Conservation (phyloP, 2,329 filamentous ascomycete genomes). For the Ophiostoma pallidulum region DNA sequence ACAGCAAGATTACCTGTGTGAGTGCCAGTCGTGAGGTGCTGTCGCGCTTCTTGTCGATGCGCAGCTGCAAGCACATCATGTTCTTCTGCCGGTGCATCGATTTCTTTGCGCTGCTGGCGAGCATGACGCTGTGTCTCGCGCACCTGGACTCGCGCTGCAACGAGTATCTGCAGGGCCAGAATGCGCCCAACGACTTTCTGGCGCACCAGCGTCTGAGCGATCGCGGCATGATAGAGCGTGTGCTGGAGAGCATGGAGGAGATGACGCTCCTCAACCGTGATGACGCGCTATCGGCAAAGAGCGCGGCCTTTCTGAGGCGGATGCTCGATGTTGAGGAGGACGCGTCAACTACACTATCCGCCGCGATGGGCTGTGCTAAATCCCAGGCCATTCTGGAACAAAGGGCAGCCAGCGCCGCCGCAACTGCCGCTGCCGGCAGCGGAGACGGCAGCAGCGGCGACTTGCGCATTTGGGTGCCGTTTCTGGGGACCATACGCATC, state of each 20-base stretch:
- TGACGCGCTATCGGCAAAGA: slow-evolving; percentile 24
- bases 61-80: slow-evolving; percentile 20
- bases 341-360: not conserved
- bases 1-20: slow-evolving; percentile 31
- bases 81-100: slow-evolving; percentile 34
- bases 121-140: slow-evolving; percentile 30
- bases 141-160: slow-evolving; percentile 26
- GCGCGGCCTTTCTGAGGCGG: slow-evolving; percentile 24
- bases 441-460: too few relatives aligned
- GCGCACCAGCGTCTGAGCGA: slow-evolving; percentile 33
- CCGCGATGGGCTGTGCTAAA: not conserved
- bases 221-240: slow-evolving; percentile 31
- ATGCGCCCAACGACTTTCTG: slow-evolving; percentile 19
- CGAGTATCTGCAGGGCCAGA: slow-evolving; percentile 1
- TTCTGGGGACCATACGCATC: slow-evolving; percentile 32
- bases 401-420: not conserved
- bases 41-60: slow-evolving; percentile 29
- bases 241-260: slow-evolving; percentile 25
- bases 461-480: slow-evolving; percentile 31
- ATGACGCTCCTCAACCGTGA: slow-evolving; percentile 15
- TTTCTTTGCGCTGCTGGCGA: slow-evolving; percentile 32
- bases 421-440: too few relatives aligned
- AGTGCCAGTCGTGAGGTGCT: slow-evolving; percentile 35
- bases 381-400: not conserved
- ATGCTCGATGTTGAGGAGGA: slow-evolving; percentile 30